phyloP scores from a whole-genome alignment of 345 rosid species.

The Eucalyptus urophylla region DNA sequence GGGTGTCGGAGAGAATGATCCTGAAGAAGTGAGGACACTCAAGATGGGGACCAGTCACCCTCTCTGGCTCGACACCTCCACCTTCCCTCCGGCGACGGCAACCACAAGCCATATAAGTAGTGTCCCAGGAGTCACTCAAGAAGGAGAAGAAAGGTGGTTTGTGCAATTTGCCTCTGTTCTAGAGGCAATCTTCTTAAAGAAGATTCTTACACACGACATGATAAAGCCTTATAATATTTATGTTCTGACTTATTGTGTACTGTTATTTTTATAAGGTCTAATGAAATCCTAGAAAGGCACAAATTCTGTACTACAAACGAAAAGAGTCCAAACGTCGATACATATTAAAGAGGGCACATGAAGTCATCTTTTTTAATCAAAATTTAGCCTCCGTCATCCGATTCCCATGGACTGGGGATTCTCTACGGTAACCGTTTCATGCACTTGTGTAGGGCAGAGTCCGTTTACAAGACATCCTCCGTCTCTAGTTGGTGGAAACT shows the following conservation, averaged over 20 bases:
- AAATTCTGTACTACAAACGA: neutral
- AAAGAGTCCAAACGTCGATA: neutral
- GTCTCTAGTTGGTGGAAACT: neutral
- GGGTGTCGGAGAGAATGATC: no score
- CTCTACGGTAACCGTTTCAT: no score
- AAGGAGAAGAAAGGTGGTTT: neutral
- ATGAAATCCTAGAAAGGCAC: neutral
- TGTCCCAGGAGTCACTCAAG: neutral
- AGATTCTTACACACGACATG: neutral
- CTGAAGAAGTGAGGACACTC: neutral
- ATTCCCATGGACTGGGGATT: no score
- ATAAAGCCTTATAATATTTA: no score
- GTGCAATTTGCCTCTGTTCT: neutral
- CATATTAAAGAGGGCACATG: neutral
- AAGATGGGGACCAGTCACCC: neutral
- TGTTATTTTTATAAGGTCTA: no score
- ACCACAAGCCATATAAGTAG: neutral
- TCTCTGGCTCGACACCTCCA: neutral
- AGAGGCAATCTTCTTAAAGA: neutral
- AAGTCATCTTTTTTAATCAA: no score
- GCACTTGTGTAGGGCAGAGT: no score
- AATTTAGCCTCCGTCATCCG: neutral
- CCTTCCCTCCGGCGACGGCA: accelerated
- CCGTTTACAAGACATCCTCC: neutral
- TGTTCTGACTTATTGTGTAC: no score